These are phyloP conservation scores for Cichorium intybus DNA, from an alignment of 140 eudicot genomes.

Conservation along the genomic window DNA sequence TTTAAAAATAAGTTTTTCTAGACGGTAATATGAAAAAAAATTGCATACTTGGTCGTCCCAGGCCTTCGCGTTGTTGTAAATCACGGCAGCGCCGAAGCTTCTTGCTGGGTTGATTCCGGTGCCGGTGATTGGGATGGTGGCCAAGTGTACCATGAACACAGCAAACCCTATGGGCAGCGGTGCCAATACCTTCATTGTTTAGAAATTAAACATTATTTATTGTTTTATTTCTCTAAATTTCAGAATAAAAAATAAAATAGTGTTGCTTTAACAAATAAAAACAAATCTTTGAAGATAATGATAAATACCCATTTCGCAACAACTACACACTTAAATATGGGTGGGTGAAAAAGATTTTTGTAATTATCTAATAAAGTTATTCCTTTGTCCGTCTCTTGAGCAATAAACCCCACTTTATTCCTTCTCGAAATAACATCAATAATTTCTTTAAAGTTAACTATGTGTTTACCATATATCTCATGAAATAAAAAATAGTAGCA, in stretches of 20 bases:
- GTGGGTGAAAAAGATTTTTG: conserved; percentile 28
- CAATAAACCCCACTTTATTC: conserved; percentile 21
- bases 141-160: conserved; percentile 80
- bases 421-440: conserved; percentile 12
- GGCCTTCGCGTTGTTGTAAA: conserved; percentile 53
- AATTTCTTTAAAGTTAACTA: too few species aligned
- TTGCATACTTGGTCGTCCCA: conserved; percentile 72
- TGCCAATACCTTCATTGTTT: conserved; percentile 57
- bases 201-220: neutral
- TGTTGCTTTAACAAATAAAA: neutral
- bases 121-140: conserved; percentile 81
- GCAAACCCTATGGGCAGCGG: conserved; percentile 82
- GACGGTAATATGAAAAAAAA: neutral
- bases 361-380: conserved; percentile 31
- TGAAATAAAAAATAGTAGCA: neutral
- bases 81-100: conserved; percentile 77
- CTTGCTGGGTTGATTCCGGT: conserved; percentile 86
- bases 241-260: neutral
- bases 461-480: too few species aligned
- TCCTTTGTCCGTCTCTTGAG: conserved; percentile 21
- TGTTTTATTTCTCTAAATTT: neutral
- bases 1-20: neutral
- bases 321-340: conserved; percentile 1
- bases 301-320: conserved; percentile 27
- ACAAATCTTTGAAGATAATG: conserved; percentile 18